Evolutionary conservation across 306 rosid species (phyloP).

Genomic region (Begonia loranthoides): DNA sequence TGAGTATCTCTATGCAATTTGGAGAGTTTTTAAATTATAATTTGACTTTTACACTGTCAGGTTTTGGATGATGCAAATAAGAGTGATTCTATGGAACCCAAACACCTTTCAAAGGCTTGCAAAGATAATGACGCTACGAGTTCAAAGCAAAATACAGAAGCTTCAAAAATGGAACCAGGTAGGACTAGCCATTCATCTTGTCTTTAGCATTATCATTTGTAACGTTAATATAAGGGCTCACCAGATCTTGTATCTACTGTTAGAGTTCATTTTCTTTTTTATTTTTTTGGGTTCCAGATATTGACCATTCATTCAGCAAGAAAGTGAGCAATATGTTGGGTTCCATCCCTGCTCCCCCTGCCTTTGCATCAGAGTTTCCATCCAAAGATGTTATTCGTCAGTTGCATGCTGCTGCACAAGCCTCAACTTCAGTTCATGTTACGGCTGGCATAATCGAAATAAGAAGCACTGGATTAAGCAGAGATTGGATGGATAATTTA

Average conservation of each 20-base stretch:
- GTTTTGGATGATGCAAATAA: constrained; percentile 26
- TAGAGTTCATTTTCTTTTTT: background rate
- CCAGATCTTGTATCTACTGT: background rate
- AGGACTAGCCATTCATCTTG: constrained; percentile 8
- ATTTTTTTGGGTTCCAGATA: constrained; percentile 23
- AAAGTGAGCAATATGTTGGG: constrained; percentile 45
- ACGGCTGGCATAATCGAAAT: constrained; percentile 83
- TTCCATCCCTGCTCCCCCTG: constrained; percentile 67
- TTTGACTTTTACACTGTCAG: constrained; percentile 17
- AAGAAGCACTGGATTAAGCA: constrained; percentile 29
- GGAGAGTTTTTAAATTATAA: background rate
- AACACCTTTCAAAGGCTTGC: constrained; percentile 24
- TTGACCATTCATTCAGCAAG: constrained; percentile 30
- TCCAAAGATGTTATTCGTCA: constrained; percentile 36
- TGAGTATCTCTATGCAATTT: constrained; percentile 5
- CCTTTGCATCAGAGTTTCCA: constrained; percentile 67
- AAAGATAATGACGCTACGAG: constrained; percentile 26
- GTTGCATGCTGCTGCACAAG: constrained; percentile 35
- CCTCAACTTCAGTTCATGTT: constrained; percentile 55
- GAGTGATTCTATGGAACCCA: constrained; percentile 7
- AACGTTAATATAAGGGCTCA: no score
- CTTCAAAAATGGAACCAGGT: constrained; percentile 34
- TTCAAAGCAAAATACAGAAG: constrained; percentile 23
- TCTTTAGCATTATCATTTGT: background rate
- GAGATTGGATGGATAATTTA: constrained; percentile 36